Conservation (phyloP, 257 asterid species). For the Avicennia marina region DNA sequence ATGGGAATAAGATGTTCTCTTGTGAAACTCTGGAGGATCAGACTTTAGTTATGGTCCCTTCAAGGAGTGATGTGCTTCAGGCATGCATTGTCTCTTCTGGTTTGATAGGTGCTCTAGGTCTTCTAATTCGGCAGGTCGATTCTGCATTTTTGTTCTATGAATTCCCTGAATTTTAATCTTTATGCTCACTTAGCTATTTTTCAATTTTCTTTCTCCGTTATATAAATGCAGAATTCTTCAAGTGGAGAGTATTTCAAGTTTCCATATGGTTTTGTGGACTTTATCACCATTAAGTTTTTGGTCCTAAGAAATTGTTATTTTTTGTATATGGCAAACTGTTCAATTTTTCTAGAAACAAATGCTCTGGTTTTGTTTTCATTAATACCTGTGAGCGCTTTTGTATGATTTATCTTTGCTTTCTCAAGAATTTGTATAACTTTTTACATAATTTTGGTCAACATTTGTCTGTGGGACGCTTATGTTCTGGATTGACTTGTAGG, state of each 20-base stretch:
- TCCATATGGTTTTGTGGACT: not conserved
- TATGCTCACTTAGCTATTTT: conserved; percentile 1
- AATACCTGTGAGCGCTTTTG: too few species aligned
- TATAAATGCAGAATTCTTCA: not conserved
- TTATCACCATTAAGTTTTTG: not conserved
- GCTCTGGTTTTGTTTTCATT: too few species aligned
- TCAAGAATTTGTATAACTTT: too few species aligned
- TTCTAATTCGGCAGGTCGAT: conserved; percentile 65
- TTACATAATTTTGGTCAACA: not conserved
- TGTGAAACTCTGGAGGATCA: conserved; percentile 26
- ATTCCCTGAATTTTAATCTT: too few species aligned
- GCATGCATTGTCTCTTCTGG: conserved; percentile 74
- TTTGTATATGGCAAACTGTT: not conserved
- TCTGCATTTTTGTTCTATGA: not conserved
- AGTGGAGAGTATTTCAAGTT: not conserved
- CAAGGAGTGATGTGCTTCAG: conserved; percentile 72
- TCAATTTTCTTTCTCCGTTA: not conserved
- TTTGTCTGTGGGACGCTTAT: not conserved
- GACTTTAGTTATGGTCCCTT: conserved; percentile 30
- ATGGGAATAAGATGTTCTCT: conserved; percentile 18
- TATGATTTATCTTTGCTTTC: too few species aligned
- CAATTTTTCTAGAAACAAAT: not conserved
- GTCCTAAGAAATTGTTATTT: not conserved
- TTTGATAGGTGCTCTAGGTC: conserved; percentile 55
- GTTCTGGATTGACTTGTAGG: conserved; percentile 39